Percentiles rank a stretch among this genome's conserved stretches.
Conservation (phyloP, 164 flowering plant genomes). For the Taxillus chinensis region DNA sequence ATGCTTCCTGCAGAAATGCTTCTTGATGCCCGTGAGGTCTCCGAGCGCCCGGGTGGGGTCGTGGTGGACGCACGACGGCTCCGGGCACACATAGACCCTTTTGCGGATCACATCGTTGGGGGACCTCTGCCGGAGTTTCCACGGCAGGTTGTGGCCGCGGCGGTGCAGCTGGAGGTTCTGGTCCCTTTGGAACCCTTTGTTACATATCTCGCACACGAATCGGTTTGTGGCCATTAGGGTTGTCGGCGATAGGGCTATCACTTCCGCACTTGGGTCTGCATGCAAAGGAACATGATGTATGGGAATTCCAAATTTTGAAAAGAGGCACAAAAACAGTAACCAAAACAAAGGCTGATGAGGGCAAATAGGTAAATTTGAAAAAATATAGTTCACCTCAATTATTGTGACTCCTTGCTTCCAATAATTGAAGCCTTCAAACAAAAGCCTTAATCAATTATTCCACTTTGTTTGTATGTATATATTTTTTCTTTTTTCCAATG, state of each 20-base stretch:
- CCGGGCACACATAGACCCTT: conserved; percentile 55
- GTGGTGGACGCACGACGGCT: conserved; percentile 45
- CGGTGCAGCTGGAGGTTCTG: conserved; percentile 55
- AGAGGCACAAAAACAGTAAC: too few relatives aligned
- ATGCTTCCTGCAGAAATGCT: conserved; percentile 53
- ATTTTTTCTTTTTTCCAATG: too few relatives aligned
- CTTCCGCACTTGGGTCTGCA: conserved; percentile 53
- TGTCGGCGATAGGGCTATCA: conserved; percentile 47
- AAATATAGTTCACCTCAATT: conserved; percentile 7
- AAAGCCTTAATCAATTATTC: conserved; percentile 12
- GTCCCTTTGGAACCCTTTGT: conserved; percentile 58
- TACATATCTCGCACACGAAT: conserved; percentile 50
- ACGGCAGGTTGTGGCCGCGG: conserved; percentile 61
- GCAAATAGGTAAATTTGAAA: too few relatives aligned
- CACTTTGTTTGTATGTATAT: too few relatives aligned
- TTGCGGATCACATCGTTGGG: conserved; percentile 28
- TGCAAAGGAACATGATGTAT: neutral
- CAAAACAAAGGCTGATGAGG: too few relatives aligned
- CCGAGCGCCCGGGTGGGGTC: conserved; percentile 50
- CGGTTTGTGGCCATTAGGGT: conserved; percentile 50
- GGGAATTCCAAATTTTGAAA: too few relatives aligned
- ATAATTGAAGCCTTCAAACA: conserved; percentile 14
- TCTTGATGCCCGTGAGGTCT: conserved; percentile 56
- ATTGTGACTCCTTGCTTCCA: conserved; percentile 17
- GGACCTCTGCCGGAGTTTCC: conserved; percentile 51